Evolutionary conservation across 805 yeast genomes (phyloP).

Genomic region (Crinitomyces ghanaensis): DNA sequence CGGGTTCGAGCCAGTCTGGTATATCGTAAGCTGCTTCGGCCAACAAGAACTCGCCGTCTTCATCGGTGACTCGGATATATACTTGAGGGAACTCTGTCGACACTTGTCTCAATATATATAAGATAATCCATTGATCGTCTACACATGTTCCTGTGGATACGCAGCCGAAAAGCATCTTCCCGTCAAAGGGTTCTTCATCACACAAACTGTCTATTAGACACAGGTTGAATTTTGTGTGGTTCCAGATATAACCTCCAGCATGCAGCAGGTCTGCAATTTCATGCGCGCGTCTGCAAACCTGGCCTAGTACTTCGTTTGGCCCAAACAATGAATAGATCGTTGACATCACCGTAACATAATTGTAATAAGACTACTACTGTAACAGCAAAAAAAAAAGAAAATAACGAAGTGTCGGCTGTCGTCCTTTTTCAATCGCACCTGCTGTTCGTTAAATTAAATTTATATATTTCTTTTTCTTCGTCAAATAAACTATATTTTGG

Average conservation of each 20-base stretch:
- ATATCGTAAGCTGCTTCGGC: conserved; percentile 37
- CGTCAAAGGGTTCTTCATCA: too few relatives aligned
- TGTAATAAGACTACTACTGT: too few relatives aligned
- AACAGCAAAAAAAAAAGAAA: too few relatives aligned
- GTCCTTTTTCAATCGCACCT: too few relatives aligned
- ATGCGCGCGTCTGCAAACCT: neutral
- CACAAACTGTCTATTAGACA: conserved; percentile 8
- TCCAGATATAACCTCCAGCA: conserved; percentile 17
- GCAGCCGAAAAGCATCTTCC: conserved; percentile 18
- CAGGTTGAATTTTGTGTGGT: conserved; percentile 16
- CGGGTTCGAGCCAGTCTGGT: conserved; percentile 39
- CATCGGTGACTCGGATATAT: conserved; percentile 28
- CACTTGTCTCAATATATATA: conserved; percentile 11
- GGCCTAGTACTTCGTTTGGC: too few relatives aligned
- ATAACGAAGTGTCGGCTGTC: too few relatives aligned
- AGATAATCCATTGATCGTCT: conserved; percentile 25
- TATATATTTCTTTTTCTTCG: too few relatives aligned
- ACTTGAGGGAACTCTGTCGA: neutral
- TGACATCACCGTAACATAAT: neutral
- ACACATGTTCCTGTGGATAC: conserved; percentile 22
- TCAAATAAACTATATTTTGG: too few relatives aligned
- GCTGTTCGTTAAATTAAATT: too few relatives aligned
- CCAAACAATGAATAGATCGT: too few relatives aligned
- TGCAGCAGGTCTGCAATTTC: neutral
- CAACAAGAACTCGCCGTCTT: conserved; percentile 46